A percentile compares a stretch with the other conserved stretches of the same genome.
phyloP scores from a whole-genome alignment of 2,329 filamentous ascomycete genomes.

The Epichloe uncinata region DNA sequence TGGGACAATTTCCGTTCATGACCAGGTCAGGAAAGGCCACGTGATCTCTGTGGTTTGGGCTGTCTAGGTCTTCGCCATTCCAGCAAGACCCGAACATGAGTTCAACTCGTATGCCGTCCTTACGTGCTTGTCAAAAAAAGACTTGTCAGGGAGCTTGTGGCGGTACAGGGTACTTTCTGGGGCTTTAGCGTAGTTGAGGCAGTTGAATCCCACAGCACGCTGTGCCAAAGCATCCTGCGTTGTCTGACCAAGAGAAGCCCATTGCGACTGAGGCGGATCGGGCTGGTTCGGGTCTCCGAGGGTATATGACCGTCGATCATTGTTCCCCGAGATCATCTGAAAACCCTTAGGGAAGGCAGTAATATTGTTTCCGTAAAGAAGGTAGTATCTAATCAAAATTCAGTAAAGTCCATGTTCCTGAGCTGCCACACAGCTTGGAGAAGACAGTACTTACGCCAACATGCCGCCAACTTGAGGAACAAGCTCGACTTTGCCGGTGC shows the following conservation, averaged over 20 bases:
- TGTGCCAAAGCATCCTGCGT: constrained; percentile 56
- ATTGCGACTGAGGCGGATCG: constrained; percentile 54
- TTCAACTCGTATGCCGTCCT: constrained; percentile 70
- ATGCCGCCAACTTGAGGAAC: constrained; percentile 70
- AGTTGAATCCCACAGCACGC: constrained; percentile 89
- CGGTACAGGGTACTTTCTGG: constrained; percentile 67
- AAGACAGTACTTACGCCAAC: constrained; percentile 53
- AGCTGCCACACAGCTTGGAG: background rate
- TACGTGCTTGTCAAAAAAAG: constrained; percentile 63
- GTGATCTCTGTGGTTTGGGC: constrained; percentile 45
- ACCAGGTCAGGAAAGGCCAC: constrained; percentile 68
- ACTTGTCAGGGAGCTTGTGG: constrained; percentile 69
- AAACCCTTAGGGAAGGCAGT: constrained; percentile 65
- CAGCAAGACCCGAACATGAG: constrained; percentile 85
- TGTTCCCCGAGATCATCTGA: constrained; percentile 70
- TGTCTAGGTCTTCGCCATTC: constrained; percentile 51
- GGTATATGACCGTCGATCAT: constrained; percentile 53
- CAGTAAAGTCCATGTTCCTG: background rate
- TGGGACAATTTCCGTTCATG: constrained; percentile 63
- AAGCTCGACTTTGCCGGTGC: constrained; percentile 51
- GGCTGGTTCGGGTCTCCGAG: constrained; percentile 52
- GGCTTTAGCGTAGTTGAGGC: constrained; percentile 59
- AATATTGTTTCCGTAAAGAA: constrained; percentile 53
- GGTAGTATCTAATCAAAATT: constrained; percentile 56
- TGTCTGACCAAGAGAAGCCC: constrained; percentile 50